These are phyloP conservation scores for Sporothrix schenckii DNA, from an alignment of 2,329 filamentous ascomycete species.

Conservation along the genomic window DNA sequence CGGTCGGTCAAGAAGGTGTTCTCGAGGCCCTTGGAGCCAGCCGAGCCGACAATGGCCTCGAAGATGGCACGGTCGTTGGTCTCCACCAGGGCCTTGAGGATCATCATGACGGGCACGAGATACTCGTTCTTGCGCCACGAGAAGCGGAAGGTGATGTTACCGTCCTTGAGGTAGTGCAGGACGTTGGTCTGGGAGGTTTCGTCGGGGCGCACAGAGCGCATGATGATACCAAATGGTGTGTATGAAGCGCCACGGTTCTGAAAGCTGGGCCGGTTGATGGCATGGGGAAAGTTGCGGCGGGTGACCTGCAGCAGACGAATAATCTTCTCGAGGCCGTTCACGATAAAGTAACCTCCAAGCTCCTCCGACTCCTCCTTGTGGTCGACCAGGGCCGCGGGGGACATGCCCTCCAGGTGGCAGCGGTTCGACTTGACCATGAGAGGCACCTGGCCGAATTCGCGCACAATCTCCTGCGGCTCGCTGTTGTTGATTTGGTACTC, in stretches of 20 bases:
- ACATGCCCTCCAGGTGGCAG: conserved; percentile 86
- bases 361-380: conserved; percentile 96
- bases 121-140: conserved; percentile 98
- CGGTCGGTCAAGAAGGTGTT: conserved; percentile 96
- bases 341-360: conserved; percentile 92
- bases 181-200: conserved; percentile 98
- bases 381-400: conserved; percentile 78
- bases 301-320: conserved; percentile 90
- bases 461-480: conserved; percentile 77
- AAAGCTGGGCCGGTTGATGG: conserved; percentile 89
- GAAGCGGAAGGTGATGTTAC: conserved; percentile 95
- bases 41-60: conserved; percentile 81
- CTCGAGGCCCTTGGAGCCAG: conserved; percentile 73
- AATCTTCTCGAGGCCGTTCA: conserved; percentile 97
- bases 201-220: conserved; percentile 91
- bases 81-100: conserved; percentile 90
- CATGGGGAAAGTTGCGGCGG: conserved; percentile 91
- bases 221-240: conserved; percentile 85
- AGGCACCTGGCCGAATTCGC: conserved; percentile 86
- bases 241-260: conserved; percentile 83
- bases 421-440: conserved; percentile 94
- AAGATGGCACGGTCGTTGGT: conserved; percentile 97
- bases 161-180: conserved; percentile 91
- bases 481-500: conserved; percentile 87
- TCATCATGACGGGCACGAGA: conserved; percentile 94